Conservation (phyloP, 805 yeast species). For the Yamadazyma sp. region DNA sequence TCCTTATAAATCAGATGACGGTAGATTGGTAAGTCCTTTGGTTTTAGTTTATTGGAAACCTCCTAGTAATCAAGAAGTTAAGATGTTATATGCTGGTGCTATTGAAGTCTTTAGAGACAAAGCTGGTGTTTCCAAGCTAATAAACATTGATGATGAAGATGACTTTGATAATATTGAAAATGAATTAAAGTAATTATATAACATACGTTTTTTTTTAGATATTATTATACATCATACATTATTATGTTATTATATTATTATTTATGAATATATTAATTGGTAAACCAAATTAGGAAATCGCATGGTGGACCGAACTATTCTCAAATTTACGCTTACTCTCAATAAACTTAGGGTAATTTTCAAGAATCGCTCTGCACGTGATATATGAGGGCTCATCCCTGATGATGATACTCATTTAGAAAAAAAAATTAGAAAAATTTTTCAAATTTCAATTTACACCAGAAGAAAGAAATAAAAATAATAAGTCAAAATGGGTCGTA, state of each 20-base stretch:
- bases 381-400: too few species aligned
- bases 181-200: conserved; percentile 13
- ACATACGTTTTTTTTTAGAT: not conserved
- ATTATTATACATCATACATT: too few species aligned
- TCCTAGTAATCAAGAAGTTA: conserved; percentile 72
- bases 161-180: conserved; percentile 60
- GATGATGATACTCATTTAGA: too few species aligned
- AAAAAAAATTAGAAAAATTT: too few species aligned
- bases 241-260: too few species aligned
- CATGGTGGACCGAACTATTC: too few species aligned
- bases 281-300: too few species aligned
- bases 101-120: conserved; percentile 74
- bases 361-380: too few species aligned
- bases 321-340: too few species aligned
- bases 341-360: too few species aligned
- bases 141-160: conserved; percentile 65
- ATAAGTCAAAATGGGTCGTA: conserved; percentile 94
- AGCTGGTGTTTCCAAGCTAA: conserved; percentile 68
- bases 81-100: conserved; percentile 91
- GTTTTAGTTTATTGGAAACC: conserved; percentile 88
- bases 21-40: conserved; percentile 69
- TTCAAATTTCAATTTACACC: conserved; percentile 7
- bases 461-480: conserved; percentile 19
- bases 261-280: too few species aligned
- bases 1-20: conserved; percentile 68